Base-by-base conservation (phyloP, 768 basidiomycete species). In the Postia placenta region DNA sequence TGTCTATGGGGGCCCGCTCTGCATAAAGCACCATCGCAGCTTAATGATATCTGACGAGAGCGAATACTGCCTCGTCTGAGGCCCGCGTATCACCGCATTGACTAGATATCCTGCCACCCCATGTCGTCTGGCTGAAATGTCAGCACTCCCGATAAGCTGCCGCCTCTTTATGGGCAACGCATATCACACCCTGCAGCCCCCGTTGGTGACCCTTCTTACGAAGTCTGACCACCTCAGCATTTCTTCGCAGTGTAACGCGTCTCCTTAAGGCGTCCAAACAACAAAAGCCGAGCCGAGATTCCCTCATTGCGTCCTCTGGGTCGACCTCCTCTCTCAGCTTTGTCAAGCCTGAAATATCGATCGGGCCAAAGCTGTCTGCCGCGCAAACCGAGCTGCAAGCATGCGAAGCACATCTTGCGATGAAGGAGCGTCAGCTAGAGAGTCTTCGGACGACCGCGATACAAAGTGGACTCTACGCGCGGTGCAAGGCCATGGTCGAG, bases 321-420 rank as follows among this genome's bases (percentile, higher is more conserved):
- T 76, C 80, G 0, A 67, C 74, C 11, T 74, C 76, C 2, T 68
- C 73, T 11, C 60, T 75, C 27, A 73, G 74, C 12, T 57, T 75
- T 15, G 59, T 65, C 0, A 40, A 60, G 48, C 33, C 55, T 22
- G 61, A 61, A 24, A 56, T 61, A 1, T 58, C 58, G 38, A 49
- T 57, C 22, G 51, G 56, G 26, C 53, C 67, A 15, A 88, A 87
- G 59, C 73, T 88, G 6, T 69, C 70, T 0, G 67, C 78, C 2
- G 87, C 88, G 0, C 89, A 91, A 55, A 69, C 82, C 0, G 85
- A 91, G 54, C 70, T 92, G 17, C 88, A 89, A 57, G 90, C 87
- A 7, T 92, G 90, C 62, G 89, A 92, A 60, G 70, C 76, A 0
- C 85, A 85, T 47, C 73, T 92, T 2, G 82, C 82, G 0, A 51